Evolutionary conservation across 257 asterid genomes (phyloP), one percentile per base, ranked within the genome.

Genomic region (Fraxinus pennsylvanica): DNA sequence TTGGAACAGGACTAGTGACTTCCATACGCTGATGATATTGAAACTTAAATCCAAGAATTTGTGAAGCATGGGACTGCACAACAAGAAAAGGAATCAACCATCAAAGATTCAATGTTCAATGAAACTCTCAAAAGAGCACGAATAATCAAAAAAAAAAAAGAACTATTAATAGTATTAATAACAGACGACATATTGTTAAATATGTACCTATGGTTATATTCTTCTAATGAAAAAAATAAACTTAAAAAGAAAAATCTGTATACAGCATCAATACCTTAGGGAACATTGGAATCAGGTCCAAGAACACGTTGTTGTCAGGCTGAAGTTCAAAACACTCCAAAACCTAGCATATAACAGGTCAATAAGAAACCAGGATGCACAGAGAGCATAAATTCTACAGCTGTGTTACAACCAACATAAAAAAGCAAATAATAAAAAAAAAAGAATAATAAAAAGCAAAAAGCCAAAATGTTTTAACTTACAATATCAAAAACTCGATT

Each of bases 401-500:
- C 50, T 68, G 66, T 61, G 69, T 21, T 61, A 73, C 50, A 61
- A 63, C 22, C 4, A 54, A 72, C 41, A 45, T 59, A 36, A 36
- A 36, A 54, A 25, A 25, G 27, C 27, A 25, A 25, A 39, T 71
- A 33, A 19, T 38, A 73, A 15, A 74, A 75, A 43, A 61, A 52
- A 52, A 36, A 70, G 32, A 22, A 68, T 27, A 68, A 10, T 5
- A 52, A 72, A 36, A 43, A 74, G 71, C 47, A 82, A 22, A 61
- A 68, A 27, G 21, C 1, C 6, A 52, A 75, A 68, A 68, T 25
- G 73, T 61, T 87, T 87, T 74, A 73, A 87, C 99, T 87, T 87
- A 96, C 99, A 81, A 96, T 96, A 82, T 96, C 98, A 81, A 96
- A 96, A 78, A 96, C 99, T 54, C 99, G 96, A 78, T 96, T 96